Base-by-base conservation (phyloP, 345 rosid genomes). In the Eucalyptus marginata region DNA sequence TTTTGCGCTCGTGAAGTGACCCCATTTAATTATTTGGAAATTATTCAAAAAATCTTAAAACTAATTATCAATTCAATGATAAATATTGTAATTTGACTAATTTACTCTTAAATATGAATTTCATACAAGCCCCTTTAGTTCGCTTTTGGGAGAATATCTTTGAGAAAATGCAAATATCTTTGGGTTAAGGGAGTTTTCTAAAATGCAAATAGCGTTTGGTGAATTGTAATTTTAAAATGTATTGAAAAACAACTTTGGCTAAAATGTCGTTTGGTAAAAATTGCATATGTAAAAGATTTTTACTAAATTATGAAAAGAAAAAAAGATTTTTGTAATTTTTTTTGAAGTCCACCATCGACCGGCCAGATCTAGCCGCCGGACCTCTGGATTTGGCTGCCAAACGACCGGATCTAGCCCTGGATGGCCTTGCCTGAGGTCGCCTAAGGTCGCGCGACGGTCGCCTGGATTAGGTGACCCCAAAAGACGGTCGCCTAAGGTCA, bases 401-500 rank as follows among this genome's bases (percentile, higher is more conserved):
- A 40, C 4, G 4, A 40, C 40, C 4, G 4, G 40, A 40, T 40
- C 40, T 40, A 40, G 40, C 40, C 40, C 0, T 0, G 2, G 2
- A 52, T 52, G 56, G 4, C 56, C 56, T 52, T 1, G 0, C 22
- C 6, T 52, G 0, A 52, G 56, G 56, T 52, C 2, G 0, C 22
- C 6, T 52, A 1, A 52, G 56, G 56, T 52, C 4, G 24, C 10
- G 20, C 0, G 56, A 52, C 0, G 1, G 24, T 52, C 7, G 24
- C 24, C 2, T 52, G 0, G 10, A 52, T 52, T 0, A 0, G 1
- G 10, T 1, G 2, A 52, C 2, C 56, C 10, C 0, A 18, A 1
- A 4, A 1, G 20, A 52, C 4, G 0, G 20, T 7, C 4, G 0
- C 10, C 4, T 18, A 0, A 52, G 56, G 24, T 52, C 8, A 0